phyloP scores from a whole-genome alignment of 2,329 filamentous ascomycete species.

The Pyricularia sp. region DNA sequence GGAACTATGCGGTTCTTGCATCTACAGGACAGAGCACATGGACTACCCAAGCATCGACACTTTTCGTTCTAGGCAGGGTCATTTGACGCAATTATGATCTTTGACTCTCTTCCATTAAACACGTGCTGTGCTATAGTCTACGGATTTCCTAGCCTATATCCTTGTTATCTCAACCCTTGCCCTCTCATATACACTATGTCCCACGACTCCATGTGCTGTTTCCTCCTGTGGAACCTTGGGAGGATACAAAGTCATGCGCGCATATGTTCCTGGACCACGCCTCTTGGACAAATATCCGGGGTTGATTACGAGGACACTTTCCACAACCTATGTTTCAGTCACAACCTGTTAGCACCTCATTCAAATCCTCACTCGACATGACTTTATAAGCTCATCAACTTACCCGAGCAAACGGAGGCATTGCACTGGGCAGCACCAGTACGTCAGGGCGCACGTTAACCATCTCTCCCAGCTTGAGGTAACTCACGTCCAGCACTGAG shows the following conservation, averaged over 20 bases:
- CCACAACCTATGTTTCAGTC: constrained; percentile 54
- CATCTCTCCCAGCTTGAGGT: constrained; percentile 84
- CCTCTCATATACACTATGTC: constrained; percentile 68
- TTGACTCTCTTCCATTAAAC: neutral
- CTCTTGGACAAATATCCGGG: constrained; percentile 79
- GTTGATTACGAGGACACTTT: constrained; percentile 82
- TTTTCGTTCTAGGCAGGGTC: neutral
- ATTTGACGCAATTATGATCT: neutral
- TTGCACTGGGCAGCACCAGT: constrained; percentile 64
- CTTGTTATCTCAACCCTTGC: constrained; percentile 76
- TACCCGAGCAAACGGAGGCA: constrained; percentile 84
- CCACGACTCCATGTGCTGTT: constrained; percentile 41
- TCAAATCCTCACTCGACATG: neutral
- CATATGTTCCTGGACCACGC: constrained; percentile 73
- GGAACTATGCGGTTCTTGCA: neutral
- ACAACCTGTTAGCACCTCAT: neutral
- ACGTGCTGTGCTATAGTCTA: neutral
- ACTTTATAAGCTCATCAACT: constrained; percentile 14
- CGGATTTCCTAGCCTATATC: constrained; percentile 34
- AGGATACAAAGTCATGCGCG: constrained; percentile 62
- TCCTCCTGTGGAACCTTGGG: constrained; percentile 46
- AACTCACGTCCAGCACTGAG: constrained; percentile 68
- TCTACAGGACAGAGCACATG: neutral
- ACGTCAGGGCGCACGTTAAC: constrained; percentile 76
- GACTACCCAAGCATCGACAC: neutral